These are phyloP conservation scores for Neophaeococcomyces mojaviensis DNA, from an alignment of 2,329 filamentous ascomycete genomes.

Conservation along the genomic window DNA sequence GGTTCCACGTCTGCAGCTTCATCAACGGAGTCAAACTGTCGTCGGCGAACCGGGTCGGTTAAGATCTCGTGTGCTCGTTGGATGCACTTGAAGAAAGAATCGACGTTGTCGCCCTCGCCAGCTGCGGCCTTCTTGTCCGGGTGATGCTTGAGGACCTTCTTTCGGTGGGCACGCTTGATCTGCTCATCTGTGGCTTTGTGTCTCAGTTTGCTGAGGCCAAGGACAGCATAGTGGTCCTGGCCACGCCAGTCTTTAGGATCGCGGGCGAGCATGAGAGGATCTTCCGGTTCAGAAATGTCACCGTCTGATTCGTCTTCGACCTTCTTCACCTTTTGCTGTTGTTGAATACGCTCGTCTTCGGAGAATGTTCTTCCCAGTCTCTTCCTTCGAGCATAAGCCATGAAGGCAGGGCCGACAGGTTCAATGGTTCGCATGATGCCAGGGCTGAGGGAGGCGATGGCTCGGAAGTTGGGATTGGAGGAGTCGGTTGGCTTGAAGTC, in stretches of 20 bases:
- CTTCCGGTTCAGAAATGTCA: conserved; percentile 89
- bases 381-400: conserved; percentile 85
- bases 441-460: conserved; percentile 65
- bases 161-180: conserved; percentile 97
- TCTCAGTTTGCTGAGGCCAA: conserved; percentile 87
- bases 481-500: conserved; percentile 76
- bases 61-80: conserved; percentile 95
- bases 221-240: conserved; percentile 97
- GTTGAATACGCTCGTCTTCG: conserved; percentile 96
- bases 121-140: conserved; percentile 96
- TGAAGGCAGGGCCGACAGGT: conserved; percentile 93
- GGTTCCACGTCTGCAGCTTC: conserved; percentile 88
- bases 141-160: conserved; percentile 98
- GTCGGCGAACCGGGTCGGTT: conserved; percentile 80
- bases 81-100: conserved; percentile 99
- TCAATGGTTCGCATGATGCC: conserved; percentile 83
- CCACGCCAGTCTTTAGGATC: conserved; percentile 99
- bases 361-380: conserved; percentile 97
- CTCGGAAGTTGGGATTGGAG: conserved; percentile 63
- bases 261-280: conserved; percentile 80
- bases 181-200: conserved; percentile 91
- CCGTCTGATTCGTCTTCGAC: conserved; percentile 83
- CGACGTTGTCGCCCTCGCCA: conserved; percentile 73
- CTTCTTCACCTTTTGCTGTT: conserved; percentile 90
- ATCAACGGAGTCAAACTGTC: conserved; percentile 95